Evolutionary conservation across 2,329 filamentous ascomycete species (phyloP).

Genomic region (Trichophyton schoenleinii): DNA sequence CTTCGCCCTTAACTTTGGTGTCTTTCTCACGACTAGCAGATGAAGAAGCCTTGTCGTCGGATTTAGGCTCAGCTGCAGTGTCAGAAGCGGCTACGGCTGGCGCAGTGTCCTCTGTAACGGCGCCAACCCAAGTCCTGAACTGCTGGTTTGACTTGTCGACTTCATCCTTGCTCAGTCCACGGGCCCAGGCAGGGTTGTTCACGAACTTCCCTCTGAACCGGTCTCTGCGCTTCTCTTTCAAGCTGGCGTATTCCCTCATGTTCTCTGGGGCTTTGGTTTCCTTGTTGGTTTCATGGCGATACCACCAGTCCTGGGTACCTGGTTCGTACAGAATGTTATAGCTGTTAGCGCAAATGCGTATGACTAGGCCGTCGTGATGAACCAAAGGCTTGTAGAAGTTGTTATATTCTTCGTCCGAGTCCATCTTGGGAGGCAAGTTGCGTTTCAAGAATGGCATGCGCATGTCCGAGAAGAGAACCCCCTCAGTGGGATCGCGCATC

Average conservation of each 20-base stretch:
- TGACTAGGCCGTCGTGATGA: conserved; percentile 54
- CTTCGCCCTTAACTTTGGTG: neutral
- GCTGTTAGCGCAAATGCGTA: conserved; percentile 64
- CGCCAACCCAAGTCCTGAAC: conserved; percentile 36
- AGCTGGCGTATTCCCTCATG: conserved; percentile 24
- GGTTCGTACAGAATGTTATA: conserved; percentile 69
- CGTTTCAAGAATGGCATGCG: conserved; percentile 58
- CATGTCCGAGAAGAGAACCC: conserved; percentile 52
- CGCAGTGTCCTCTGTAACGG: conserved; percentile 6
- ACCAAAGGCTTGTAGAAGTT: conserved; percentile 43
- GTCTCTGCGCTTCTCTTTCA: conserved; percentile 34
- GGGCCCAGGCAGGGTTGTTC: conserved; percentile 41
- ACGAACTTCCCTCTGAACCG: conserved; percentile 42
- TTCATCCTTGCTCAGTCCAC: conserved; percentile 37
- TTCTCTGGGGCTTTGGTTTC: conserved; percentile 17
- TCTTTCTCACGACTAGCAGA: neutral
- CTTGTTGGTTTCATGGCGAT: conserved; percentile 25
- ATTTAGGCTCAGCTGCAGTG: neutral
- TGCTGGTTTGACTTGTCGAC: conserved; percentile 37
- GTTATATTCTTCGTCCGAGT: conserved; percentile 50
- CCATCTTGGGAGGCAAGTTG: conserved; percentile 52
- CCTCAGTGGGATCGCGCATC: conserved; percentile 77
- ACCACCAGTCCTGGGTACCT: conserved; percentile 59
- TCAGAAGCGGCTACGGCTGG: neutral
- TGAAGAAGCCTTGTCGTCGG: neutral